Evolutionary conservation across 345 rosid genomes (phyloP), one percentile per base, ranked within the genome.

Genomic region (Limnanthes douglasii): DNA sequence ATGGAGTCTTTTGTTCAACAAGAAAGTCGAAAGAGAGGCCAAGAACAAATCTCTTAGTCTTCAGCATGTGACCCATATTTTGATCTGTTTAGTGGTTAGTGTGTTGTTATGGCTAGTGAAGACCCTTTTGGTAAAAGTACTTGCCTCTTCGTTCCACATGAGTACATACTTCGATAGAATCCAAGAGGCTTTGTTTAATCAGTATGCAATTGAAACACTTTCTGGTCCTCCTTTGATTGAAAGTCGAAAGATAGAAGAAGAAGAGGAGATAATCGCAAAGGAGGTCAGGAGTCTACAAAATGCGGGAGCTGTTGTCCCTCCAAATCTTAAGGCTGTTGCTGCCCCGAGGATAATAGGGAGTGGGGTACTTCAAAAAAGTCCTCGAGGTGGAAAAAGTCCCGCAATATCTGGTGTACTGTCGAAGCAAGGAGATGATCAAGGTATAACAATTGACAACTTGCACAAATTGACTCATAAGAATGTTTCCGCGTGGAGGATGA

Each of bases 401-500:
- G 53, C 50, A 31, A 3, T 53, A 32, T 69, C 75, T 11, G 41
- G 53, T 15, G 51, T 65, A 35, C 55, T 58, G 11, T 46, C 61
- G 24, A 43, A 34, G 36, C 59, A 36, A 19, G 62, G 40, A 9
- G 65, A 61, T 11, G 51, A 50, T 4, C 46, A 67, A 15, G 73
- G 61, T 50, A 70, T 73, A 6, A 60, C 65, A 1, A 54, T 75
- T 1, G 73, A 59, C 35, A 64, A 53, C 34, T 49, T 72, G 48
- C 73, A 75, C 20, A 65, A 59, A 59, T 48, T 72, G 20, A 75
- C 62, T 15, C 55, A 69, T 15, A 75, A 53, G 66, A 80, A 69
- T 51, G 57, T 73, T 18, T 80, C 86, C 0, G 83, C 82, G 0
- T 80, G 93, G 93, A 75, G 59, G 41, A 70, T 75, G 79, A 80